These are phyloP conservation scores for Leccinum disarticulatum DNA, from an alignment of 768 basidiomycete species.

Conservation along the genomic window DNA sequence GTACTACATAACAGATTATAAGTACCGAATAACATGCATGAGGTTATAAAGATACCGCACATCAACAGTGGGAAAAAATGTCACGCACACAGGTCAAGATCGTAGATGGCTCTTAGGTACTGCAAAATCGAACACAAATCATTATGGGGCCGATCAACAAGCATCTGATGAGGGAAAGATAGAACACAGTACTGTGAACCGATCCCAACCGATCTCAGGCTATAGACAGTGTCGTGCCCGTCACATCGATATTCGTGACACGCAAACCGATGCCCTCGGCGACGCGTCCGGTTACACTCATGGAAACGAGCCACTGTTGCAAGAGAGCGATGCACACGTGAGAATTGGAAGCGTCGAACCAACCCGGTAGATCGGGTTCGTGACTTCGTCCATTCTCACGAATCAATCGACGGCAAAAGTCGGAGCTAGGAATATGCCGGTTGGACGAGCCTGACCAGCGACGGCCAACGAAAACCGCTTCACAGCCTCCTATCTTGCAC, in stretches of 20 bases:
- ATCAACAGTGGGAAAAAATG: neutral
- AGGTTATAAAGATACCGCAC: neutral
- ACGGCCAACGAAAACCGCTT: neutral
- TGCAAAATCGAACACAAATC: neutral
- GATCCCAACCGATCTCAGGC: neutral
- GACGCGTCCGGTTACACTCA: neutral
- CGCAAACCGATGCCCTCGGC: neutral
- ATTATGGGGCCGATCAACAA: neutral
- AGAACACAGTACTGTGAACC: neutral
- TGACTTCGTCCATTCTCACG: neutral
- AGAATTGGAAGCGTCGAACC: neutral
- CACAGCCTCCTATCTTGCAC: neutral
- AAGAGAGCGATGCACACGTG: neutral
- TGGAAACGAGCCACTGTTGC: neutral
- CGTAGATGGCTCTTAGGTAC: neutral
- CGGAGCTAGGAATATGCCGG: neutral
- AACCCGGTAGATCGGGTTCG: neutral
- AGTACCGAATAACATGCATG: neutral
- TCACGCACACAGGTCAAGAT: neutral
- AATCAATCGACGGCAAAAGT: neutral
- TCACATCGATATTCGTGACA: neutral
- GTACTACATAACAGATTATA: neutral
- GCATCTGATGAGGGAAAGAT: neutral
- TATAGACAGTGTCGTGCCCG: neutral
- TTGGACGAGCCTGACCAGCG: neutral